phyloP scores from a whole-genome alignment of 2,329 filamentous ascomycete species.

The Trichophyton schoenleinii region DNA sequence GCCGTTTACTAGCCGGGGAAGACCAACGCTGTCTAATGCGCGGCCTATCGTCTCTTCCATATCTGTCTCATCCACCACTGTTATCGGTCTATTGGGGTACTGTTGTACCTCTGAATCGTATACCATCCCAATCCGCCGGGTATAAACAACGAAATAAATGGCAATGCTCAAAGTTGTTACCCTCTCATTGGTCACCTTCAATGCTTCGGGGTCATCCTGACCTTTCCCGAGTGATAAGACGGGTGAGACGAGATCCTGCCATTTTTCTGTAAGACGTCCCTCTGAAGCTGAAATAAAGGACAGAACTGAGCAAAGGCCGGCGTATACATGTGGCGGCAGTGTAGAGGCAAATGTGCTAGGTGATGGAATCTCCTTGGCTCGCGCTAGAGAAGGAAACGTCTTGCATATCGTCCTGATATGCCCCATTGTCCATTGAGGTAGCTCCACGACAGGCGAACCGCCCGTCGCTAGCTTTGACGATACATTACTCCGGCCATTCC shows the following conservation, averaged over 20 bases:
- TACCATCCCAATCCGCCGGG: slow-evolving; percentile 21
- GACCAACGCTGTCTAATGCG: neutral
- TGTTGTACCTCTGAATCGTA: neutral
- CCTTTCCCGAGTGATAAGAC: slow-evolving; percentile 33
- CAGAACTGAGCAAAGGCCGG: slow-evolving; percentile 52
- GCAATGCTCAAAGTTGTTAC: slow-evolving; percentile 30
- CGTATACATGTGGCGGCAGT: slow-evolving; percentile 50
- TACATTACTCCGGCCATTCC: neutral
- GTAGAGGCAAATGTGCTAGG: slow-evolving; percentile 62
- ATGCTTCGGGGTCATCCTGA: slow-evolving; percentile 12
- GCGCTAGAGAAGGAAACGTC: slow-evolving; percentile 25
- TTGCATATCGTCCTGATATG: slow-evolving; percentile 54
- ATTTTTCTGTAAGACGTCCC: slow-evolving; percentile 32
- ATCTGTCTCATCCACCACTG: neutral
- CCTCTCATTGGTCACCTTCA: slow-evolving; percentile 15
- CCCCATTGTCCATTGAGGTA: slow-evolving; percentile 56
- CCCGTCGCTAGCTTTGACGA: neutral
- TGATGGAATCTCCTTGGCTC: slow-evolving; percentile 38
- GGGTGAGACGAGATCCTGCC: slow-evolving; percentile 26
- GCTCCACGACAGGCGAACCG: slow-evolving; percentile 20
- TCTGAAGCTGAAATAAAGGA: slow-evolving; percentile 32
- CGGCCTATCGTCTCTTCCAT: neutral
- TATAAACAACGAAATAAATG: slow-evolving; percentile 33
- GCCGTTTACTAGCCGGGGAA: neutral
- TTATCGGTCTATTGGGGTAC: neutral